Percentiles rank a stretch among this genome's conserved stretches.
phyloP scores from a whole-genome alignment of 1,284 basidiomycete species.

The Apiotrichum domesticum region DNA sequence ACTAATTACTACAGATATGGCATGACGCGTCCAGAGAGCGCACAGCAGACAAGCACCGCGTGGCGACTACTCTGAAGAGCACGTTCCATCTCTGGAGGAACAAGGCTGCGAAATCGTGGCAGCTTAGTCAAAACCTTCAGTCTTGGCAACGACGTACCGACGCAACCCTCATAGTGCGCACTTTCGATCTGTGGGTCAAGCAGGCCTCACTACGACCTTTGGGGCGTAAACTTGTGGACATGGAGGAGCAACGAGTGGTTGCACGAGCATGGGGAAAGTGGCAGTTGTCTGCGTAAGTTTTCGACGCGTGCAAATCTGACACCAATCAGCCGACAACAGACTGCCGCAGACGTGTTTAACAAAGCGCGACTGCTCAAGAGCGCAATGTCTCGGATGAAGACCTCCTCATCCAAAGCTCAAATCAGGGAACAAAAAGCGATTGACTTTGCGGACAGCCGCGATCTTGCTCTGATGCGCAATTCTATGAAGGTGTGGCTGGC shows the following conservation, averaged over 20 bases:
- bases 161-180: background rate
- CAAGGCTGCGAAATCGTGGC: constrained; percentile 3
- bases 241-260: constrained; percentile 8
- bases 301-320: background rate
- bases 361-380: constrained; percentile 5
- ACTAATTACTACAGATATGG: constrained; percentile 11
- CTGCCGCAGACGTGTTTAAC: constrained; percentile 6
- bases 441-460: constrained; percentile 3
- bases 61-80: background rate
- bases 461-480: constrained; percentile 10
- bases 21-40: constrained; percentile 5
- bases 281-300: constrained; percentile 18
- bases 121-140: background rate
- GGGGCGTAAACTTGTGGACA: constrained; percentile 7
- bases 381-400: constrained; percentile 14
- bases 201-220: constrained; percentile 8
- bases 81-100: constrained; percentile 7
- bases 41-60: constrained; percentile 16
- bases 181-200: constrained; percentile 19
- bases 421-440: constrained; percentile 1
- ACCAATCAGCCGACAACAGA: background rate
- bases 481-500: constrained; percentile 13
- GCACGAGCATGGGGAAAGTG: constrained; percentile 22
- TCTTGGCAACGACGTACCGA: constrained; percentile 5
- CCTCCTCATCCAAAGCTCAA: background rate